These are phyloP conservation scores for Globisporangium acanthophoron DNA, from an alignment of 352 stramenopile genomes.

Conservation along the genomic window DNA sequence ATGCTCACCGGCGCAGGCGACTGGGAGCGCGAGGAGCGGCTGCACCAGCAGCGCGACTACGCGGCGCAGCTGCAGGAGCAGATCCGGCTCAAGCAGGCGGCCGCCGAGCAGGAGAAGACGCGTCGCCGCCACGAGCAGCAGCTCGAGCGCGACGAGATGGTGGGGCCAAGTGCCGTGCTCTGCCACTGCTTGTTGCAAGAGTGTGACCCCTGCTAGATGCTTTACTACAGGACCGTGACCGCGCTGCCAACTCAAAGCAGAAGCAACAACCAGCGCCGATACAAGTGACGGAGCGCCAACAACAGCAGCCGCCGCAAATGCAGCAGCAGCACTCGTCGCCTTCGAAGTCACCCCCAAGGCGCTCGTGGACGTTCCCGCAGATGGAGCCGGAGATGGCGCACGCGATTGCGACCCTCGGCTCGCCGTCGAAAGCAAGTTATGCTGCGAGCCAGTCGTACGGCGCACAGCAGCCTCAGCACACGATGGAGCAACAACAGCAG, in stretches of 20 bases:
- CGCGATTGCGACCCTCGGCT: slow-evolving; percentile 4
- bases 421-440: slow-evolving; percentile 3
- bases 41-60: slow-evolving; percentile 55
- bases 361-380: slow-evolving; percentile 7
- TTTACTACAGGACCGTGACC: slow-evolving; percentile 11
- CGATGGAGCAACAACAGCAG: slow-evolving; percentile 12
- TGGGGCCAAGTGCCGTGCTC: background rate
- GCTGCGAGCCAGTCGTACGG: background rate
- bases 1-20: slow-evolving; percentile 32
- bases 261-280: background rate
- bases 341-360: slow-evolving; percentile 6
- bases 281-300: background rate
- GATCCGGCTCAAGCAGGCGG: slow-evolving; percentile 45
- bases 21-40: slow-evolving; percentile 45
- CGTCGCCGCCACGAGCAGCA: slow-evolving; percentile 39
- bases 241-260: slow-evolving; percentile 7
- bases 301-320: background rate
- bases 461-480: slow-evolving; percentile 6
- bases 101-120: slow-evolving; percentile 33
- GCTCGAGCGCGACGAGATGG: slow-evolving; percentile 37
- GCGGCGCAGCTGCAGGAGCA: slow-evolving; percentile 63
- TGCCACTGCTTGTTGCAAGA: no score
- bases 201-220: background rate
- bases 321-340: slow-evolving; percentile 5
- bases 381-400: slow-evolving; percentile 11